Evolutionary conservation across 2,329 filamentous ascomycete genomes (phyloP).

Genomic region (Aspergillus ibericus): DNA sequence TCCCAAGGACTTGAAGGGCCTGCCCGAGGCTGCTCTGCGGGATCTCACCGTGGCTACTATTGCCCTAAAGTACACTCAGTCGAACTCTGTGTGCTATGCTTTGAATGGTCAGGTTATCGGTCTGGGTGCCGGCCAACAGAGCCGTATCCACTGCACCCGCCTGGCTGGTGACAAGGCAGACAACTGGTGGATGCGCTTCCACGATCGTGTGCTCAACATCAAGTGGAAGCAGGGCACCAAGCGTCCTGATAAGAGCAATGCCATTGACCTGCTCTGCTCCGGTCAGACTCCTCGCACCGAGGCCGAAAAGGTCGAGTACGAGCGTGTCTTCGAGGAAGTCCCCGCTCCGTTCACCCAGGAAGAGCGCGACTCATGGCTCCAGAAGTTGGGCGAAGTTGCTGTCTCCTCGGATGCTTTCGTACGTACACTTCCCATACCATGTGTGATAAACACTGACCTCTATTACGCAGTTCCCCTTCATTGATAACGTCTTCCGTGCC

Average conservation of each 20-base stretch:
- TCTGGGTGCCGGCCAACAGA: slow-evolving; percentile 94
- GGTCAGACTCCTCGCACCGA: slow-evolving; percentile 83
- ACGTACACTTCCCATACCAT: slow-evolving; percentile 44
- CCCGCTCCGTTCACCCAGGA: slow-evolving; percentile 77
- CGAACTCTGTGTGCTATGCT: slow-evolving; percentile 98
- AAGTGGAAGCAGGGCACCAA: slow-evolving; percentile 98
- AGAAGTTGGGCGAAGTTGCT: slow-evolving; percentile 72
- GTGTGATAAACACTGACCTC: neutral
- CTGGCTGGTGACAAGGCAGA: slow-evolving; percentile 97
- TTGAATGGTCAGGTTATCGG: slow-evolving; percentile 91
- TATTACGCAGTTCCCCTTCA: slow-evolving; percentile 78
- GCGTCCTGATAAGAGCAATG: slow-evolving; percentile 96
- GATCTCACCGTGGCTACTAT: slow-evolving; percentile 96
- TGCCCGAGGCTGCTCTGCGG: slow-evolving; percentile 79
- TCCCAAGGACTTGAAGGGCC: slow-evolving; percentile 70
- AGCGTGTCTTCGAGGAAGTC: slow-evolving; percentile 85
- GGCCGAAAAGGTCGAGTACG: slow-evolving; percentile 81
- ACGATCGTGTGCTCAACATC: slow-evolving; percentile 80
- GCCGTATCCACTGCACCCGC: slow-evolving; percentile 96
- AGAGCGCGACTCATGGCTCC: slow-evolving; percentile 83
- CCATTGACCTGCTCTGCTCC: slow-evolving; percentile 91
- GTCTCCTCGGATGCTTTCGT: slow-evolving; percentile 95
- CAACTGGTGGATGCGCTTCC: slow-evolving; percentile 99
- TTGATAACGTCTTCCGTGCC: slow-evolving; percentile 94
- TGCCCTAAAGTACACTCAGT: slow-evolving; percentile 97